Evolutionary conservation across 768 basidiomycete species (phyloP), one percentile per base, ranked within the genome.

Genomic region (Boletus tomentosulus): DNA sequence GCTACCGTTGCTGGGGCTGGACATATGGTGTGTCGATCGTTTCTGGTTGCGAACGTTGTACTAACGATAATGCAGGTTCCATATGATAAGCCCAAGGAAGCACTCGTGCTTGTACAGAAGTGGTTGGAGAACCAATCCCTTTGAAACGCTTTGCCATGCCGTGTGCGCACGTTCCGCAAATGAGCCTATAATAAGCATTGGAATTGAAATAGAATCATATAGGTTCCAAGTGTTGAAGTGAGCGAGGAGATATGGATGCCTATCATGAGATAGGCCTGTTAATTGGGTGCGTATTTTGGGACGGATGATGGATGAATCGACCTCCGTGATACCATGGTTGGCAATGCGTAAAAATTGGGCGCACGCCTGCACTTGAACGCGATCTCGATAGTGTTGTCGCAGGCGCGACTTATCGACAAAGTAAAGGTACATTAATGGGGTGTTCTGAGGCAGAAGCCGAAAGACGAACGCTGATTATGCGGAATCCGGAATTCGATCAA

Each of bases 1-100:
- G 79, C 77, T 16, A 86, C 82, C 1, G 63, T 87, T 41, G 63
- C 76, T 45, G 83, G 76, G 0, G 87, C 86, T 16, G 88, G 88
- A n/a, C 87, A 90, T 71, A 86, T 83, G 83, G 83, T 82, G 34
- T 31, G 71, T 62, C 2, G 31, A 11, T 45, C 5, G 6, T 34
- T 28, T 16, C 39, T 6, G n/a, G 46, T 25, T n/a, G 34, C 25
- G 30, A 35, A 30, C 28, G 10, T 33, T 28, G 24, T 37, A 41
- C 50, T 53, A 16, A 59, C 13, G 19, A 11, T 19, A 6, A 9
- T 1, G 16, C 31, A 79, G 78, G 81, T 76, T 24, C 83, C 84
- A 2, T 79, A 77, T 57, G 82, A 86, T 59, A 81, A 84, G 63
- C 81, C 82, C 1, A 69, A 71, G 47, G 77, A 81, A 57, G 73